Conservation (phyloP, 768 basidiomycete species). For the Psilocybe cubensis region DNA sequence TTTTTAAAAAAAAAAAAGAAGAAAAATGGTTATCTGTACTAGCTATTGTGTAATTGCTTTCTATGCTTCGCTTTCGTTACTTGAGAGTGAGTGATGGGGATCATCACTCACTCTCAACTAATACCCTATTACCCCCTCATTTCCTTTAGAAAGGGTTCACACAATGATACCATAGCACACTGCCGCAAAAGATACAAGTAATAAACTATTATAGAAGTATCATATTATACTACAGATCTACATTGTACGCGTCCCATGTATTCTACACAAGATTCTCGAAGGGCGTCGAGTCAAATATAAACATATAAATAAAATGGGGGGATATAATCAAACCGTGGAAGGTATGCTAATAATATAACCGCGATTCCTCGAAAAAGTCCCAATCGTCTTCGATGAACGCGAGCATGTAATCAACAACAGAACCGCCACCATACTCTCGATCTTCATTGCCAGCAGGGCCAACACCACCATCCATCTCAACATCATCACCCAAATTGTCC, state of each 20-base stretch:
- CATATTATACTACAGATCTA: constrained; percentile 6
- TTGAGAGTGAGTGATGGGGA: no score
- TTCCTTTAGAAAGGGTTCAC: neutral
- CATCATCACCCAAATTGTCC: constrained; percentile 23
- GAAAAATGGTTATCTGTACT: neutral
- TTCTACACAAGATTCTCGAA: neutral
- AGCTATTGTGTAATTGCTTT: neutral
- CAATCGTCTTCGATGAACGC: constrained; percentile 60
- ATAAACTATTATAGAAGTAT: constrained; percentile 4
- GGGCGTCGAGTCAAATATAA: neutral
- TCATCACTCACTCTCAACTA: neutral
- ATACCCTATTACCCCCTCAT: neutral
- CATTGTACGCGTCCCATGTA: neutral
- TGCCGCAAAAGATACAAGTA: neutral
- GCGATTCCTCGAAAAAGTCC: constrained; percentile 78
- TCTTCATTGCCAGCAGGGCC: constrained; percentile 32
- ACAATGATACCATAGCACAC: neutral
- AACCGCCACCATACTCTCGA: constrained; percentile 61
- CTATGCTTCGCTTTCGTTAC: neutral
- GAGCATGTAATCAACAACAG: constrained; percentile 87
- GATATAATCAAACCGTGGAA: neutral
- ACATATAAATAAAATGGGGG: constrained; percentile 1
- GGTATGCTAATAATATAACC: constrained; percentile 38
- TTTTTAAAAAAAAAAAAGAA: no score
- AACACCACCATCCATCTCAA: constrained; percentile 20